A percentile compares a stretch with the other conserved stretches of the same genome.
Conservation (phyloP, 176 grass and related monocot species). For the Poa pratensis region DNA sequence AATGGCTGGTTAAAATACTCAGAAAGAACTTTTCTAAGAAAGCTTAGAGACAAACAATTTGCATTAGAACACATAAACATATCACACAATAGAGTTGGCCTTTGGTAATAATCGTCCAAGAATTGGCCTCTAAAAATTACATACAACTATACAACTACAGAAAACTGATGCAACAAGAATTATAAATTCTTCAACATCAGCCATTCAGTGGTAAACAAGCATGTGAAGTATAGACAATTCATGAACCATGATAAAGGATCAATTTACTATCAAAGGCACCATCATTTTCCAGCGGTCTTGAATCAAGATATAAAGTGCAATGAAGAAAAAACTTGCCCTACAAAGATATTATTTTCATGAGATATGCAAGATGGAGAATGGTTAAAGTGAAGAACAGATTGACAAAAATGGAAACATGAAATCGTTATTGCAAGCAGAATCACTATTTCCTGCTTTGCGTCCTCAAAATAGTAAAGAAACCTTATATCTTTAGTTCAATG, state of each 20-base stretch:
- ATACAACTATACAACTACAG: neutral
- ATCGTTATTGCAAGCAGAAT: neutral
- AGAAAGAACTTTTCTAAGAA: neutral
- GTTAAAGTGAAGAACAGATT: constrained; percentile 1
- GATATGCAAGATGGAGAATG: neutral
- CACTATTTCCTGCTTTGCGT: neutral
- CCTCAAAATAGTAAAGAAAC: neutral
- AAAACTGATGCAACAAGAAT: neutral
- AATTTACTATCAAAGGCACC: neutral
- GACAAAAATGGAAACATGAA: neutral
- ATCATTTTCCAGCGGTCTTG: neutral
- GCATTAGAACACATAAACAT: neutral
- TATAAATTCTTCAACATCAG: neutral
- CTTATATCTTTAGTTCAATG: constrained; percentile 1
- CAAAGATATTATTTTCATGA: neutral
- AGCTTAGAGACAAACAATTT: neutral
- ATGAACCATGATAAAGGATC: no score
- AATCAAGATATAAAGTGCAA: neutral
- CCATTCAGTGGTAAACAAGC: neutral
- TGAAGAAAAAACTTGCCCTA: neutral
- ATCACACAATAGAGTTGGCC: neutral
- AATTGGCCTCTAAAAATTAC: neutral
- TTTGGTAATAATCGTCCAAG: neutral
- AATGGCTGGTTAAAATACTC: neutral
- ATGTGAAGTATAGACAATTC: neutral